Conservation (phyloP, 1,139 yeast genomes). For the Yamadazyma songkhlaensis region DNA sequence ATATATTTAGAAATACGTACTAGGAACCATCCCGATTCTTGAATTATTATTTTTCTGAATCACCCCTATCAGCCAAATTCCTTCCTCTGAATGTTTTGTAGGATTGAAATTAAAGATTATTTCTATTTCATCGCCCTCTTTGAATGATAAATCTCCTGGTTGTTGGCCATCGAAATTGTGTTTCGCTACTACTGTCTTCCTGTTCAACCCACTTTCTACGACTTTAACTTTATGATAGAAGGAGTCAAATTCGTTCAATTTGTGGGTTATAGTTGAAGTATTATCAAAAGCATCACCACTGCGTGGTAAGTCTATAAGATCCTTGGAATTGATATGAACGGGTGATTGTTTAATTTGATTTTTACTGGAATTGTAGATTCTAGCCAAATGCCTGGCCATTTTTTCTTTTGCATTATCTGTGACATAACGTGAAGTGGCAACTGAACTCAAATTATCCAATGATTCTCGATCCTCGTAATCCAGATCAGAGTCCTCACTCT, state of each 20-base stretch:
- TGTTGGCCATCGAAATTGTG: conserved; percentile 30
- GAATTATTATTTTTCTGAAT: conserved; percentile 11
- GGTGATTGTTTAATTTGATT: conserved; percentile 36
- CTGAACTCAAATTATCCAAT: conserved; percentile 14
- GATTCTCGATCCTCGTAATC: conserved; percentile 16
- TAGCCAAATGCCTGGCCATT: conserved; percentile 22
- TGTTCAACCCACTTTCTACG: conserved; percentile 8
- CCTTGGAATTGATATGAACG: conserved; percentile 10
- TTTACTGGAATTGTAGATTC: conserved; percentile 34
- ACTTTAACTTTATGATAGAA: conserved; percentile 22
- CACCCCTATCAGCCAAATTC: conserved; percentile 38
- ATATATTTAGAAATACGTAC: conserved; percentile 22
- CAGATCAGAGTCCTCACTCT: conserved; percentile 13
- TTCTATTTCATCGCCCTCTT: conserved; percentile 33
- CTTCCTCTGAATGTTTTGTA: conserved; percentile 19
- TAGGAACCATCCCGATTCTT: conserved; percentile 44
- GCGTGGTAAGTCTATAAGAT: conserved; percentile 1
- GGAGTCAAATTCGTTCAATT: conserved; percentile 22
- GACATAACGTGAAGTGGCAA: conserved; percentile 21
- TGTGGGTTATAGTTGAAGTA: conserved; percentile 22
- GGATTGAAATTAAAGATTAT: conserved; percentile 33
- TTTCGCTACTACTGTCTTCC: conserved; percentile 21
- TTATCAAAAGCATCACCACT: conserved; percentile 11
- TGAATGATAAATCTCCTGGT: conserved; percentile 42
- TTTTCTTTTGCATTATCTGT: conserved; percentile 19